These are phyloP conservation scores for Capsicum baccatum DNA, from an alignment of 257 asterid species.

Conservation along the genomic window DNA sequence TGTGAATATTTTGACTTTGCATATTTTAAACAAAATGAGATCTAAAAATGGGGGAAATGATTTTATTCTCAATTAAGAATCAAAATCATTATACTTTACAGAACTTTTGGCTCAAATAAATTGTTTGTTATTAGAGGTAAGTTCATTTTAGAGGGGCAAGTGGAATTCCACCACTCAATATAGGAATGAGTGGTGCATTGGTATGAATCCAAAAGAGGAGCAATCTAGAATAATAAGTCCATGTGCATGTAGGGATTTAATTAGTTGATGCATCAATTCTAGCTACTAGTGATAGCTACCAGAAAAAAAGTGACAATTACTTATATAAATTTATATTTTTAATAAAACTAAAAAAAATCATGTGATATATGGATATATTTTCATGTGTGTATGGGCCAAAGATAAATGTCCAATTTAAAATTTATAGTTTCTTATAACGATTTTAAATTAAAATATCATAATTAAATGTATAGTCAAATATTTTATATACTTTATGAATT, in stretches of 20 bases:
- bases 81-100: not conserved
- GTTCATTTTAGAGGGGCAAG: constrained; percentile 14
- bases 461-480: not conserved
- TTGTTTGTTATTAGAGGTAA: not conserved
- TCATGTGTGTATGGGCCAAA: not conserved
- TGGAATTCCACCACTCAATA: not conserved
- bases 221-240: not conserved
- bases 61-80: not conserved
- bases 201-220: constrained; percentile 10
- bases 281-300: not conserved
- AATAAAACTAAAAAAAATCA: not conserved
- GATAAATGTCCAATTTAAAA: not conserved
- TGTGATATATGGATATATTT: not conserved
- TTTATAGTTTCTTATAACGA: not conserved
- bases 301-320: not conserved
- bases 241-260: constrained; percentile 20
- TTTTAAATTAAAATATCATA: not conserved
- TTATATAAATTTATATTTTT: not conserved
- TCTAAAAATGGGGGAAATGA: not conserved
- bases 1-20: not conserved
- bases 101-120: not conserved
- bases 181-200: constrained; percentile 5
- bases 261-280: not conserved
- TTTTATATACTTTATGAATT: not conserved
- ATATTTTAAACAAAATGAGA: constrained; percentile 2